These are phyloP conservation scores for Fusarium sp. DNA, from an alignment of 2,329 filamentous ascomycete genomes.

Conservation along the genomic window DNA sequence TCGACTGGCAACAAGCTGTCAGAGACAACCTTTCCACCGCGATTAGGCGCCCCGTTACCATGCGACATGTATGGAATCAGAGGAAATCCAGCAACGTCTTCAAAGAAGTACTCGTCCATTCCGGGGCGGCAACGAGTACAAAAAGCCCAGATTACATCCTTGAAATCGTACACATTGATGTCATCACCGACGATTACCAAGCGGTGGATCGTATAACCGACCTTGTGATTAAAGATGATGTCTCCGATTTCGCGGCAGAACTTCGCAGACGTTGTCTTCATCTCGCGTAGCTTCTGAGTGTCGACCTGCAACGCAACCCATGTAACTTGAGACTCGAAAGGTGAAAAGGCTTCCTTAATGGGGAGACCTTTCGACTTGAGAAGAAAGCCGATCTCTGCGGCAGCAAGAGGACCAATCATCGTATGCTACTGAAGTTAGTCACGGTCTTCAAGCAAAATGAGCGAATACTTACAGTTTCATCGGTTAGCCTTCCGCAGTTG, in stretches of 20 bases:
- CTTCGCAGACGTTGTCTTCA: conserved; percentile 6
- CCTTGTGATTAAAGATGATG: conserved; percentile 12
- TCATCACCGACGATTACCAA: conserved; percentile 58
- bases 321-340: conserved; percentile 57
- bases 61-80: conserved; percentile 59
- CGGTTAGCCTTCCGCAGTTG: conserved; percentile 14
- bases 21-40: conserved; percentile 57
- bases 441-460: fast-evolving
- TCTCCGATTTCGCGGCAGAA: conserved; percentile 20
- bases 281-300: conserved; percentile 60
- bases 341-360: conserved; percentile 53
- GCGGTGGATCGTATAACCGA: conserved; percentile 55
- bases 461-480: background rate
- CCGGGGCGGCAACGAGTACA: conserved; percentile 56
- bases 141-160: conserved; percentile 60
- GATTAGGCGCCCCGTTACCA: conserved; percentile 43
- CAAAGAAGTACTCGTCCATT: conserved; percentile 54
- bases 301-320: conserved; percentile 66
- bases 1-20: conserved; percentile 55
- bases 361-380: conserved; percentile 47
- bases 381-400: background rate
- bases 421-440: conserved; percentile 15
- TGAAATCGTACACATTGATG: conserved; percentile 55
- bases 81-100: conserved; percentile 54
- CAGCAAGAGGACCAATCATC: conserved; percentile 31